Evolutionary conservation across 1,284 basidiomycete genomes (phyloP), one percentile per base, ranked within the genome.

Genomic region (Stygiomarasmius scandens): DNA sequence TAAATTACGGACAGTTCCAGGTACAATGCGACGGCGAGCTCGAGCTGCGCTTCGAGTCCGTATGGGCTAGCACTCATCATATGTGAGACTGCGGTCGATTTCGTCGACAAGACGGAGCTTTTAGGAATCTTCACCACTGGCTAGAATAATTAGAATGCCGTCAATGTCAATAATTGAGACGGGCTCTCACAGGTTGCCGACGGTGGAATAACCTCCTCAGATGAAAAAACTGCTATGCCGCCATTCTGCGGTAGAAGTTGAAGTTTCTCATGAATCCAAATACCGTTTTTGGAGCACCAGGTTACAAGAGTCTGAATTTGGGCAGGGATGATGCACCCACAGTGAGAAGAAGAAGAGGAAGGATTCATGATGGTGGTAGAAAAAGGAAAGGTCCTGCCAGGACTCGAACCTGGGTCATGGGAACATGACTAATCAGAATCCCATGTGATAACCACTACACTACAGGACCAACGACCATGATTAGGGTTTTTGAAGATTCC

Each of bases 61-160:
- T 79, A 83, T 2, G 81, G 79, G 20, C 71, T 70, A 23, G 74
- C 63, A 0, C 74, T 64, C 29, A 87, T 77, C 48, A 64, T 60
- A 32, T 67, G 67, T 34, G 79, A 74, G 49, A 85, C 65, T 34
- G 74, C 72, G 67, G 82, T 87, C 0, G 82, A 81, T 62, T 77
- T 78, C 48, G 76, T 76, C 19, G 89, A 91, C 8, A 92, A 74
- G n/a, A 91, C 78, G 41, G 81, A 76, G 54, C 73, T 63, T 67
- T 85, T 89, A 29, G 87, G 85, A 60, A 92, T 90, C 44, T 75
- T 74, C 14, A 84, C 86, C 52, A 91, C 90, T 92, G 29, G 29
- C 12, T 32, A 32, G 29, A 32, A 32, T n/a, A 27, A 2, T 52
- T 25, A 22, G 22, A 20, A n/a, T n/a, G 56, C 52, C 48, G 24